Base-by-base conservation (phyloP, 2,329 filamentous ascomycete genomes). In the Xylaria sp. region DNA sequence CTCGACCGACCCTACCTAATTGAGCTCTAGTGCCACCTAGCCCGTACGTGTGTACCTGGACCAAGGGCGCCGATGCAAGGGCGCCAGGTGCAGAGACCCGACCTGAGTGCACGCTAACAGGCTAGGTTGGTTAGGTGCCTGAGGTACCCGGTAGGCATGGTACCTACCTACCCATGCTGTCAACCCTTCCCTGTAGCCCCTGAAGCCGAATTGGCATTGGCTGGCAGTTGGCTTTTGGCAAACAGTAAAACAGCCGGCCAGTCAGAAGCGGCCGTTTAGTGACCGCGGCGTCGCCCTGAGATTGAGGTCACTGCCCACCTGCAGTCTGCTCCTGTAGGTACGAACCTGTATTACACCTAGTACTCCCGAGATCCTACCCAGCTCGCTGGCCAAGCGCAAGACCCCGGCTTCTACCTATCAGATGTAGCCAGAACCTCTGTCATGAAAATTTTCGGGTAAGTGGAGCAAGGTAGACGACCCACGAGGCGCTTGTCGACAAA, bases 391-490 rank as follows among this genome's bases (percentile, higher is more conserved):
- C 44, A 46, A 49, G 48, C 17, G 40, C 19, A 44, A 40, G 21
- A 24, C 21, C 44, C 49, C 42, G 42, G 37, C 22, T 24, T 55
- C 58, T 58, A 60, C 58, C 58, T 60, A 60, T 60, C 58, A 60
- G 48, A 42, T 41, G 29, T 39, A 24, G 47, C 21, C 18, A n/a
- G 34, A 18, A 39, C 20, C 55, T 39, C 44, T 58, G 24, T 29
- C 48, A 8, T 50, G 37, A 44, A 48, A 44, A 47, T 52, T 53
- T 43, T 55, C 47, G 52, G 52, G 40, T 45, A 49, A 39, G 55
- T 54, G 58, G 58, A 17, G 50, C 42, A 3, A 19, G 19, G 18
- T 7, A 19, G 29, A 34, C 47, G 20, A 41, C 48, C 29, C 26
- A 41, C 41, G 22, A 40, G 39, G 55, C 55, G 52, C 50, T 52